A percentile compares a stretch with the other conserved stretches of the same genome.
Evolutionary conservation across 2,329 filamentous ascomycete species (phyloP).

Genomic region (Nectriaceae sp.): DNA sequence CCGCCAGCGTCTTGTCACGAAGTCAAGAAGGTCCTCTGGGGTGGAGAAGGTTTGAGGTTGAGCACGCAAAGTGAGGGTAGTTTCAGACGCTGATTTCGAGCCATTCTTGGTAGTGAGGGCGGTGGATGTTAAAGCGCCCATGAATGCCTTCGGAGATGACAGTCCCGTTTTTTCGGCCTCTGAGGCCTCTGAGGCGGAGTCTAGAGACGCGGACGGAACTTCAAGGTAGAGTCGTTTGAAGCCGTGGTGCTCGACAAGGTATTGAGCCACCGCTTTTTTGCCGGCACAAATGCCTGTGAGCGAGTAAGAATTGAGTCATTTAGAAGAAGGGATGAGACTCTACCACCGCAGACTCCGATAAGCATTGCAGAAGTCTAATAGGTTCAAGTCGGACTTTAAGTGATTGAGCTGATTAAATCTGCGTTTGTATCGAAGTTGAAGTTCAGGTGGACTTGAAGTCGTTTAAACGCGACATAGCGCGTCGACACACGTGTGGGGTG

Average conservation of each 20-base stretch:
- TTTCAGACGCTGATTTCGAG: constrained; percentile 25
- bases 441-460: no score
- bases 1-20: constrained; percentile 83
- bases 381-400: no score
- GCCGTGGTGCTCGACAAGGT: constrained; percentile 79
- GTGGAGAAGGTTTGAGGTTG: constrained; percentile 54
- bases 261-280: constrained; percentile 86
- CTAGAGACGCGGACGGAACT: constrained; percentile 11
- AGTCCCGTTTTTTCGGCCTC: constrained; percentile 11
- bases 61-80: constrained; percentile 25
- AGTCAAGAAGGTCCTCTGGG: constrained; percentile 73
- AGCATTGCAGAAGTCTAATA: constrained; percentile 54
- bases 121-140: constrained; percentile 25
- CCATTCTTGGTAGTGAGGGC: constrained; percentile 31
- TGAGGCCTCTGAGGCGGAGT: constrained; percentile 10
- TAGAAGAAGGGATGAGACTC: constrained; percentile 18
- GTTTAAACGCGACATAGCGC: not conserved
- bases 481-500: not conserved
- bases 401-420: no score
- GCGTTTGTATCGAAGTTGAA: no score
- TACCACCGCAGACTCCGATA: constrained; percentile 76
- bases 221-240: constrained; percentile 73
- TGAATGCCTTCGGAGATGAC: constrained; percentile 20
- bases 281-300: constrained; percentile 83
- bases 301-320: constrained; percentile 11